Evolutionary conservation across 768 basidiomycete species (phyloP).

Genomic region (Boletus rufocinnamomeus): DNA sequence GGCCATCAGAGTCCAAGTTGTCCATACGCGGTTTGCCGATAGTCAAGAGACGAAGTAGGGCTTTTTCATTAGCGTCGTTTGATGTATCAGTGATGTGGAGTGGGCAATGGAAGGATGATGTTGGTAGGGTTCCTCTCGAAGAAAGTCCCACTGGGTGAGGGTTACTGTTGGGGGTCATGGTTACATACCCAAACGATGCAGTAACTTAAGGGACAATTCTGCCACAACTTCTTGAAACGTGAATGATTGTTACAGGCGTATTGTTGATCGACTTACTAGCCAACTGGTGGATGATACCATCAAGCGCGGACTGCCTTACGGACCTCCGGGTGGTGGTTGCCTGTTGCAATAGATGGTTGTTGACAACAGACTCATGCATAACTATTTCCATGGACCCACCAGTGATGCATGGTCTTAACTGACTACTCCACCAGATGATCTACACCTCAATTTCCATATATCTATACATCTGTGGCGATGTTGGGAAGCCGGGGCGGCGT

Average conservation of each 20-base stretch:
- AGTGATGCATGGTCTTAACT: neutral
- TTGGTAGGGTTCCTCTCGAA: neutral
- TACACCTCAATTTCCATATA: neutral
- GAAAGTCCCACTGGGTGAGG: neutral
- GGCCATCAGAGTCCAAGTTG: neutral
- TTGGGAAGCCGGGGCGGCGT: neutral
- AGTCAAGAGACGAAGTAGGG: neutral
- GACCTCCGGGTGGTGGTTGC: neutral
- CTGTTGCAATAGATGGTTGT: neutral
- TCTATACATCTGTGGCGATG: neutral
- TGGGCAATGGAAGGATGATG: neutral
- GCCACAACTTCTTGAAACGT: neutral
- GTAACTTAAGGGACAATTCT: neutral
- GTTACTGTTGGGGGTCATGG: neutral
- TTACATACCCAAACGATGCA: neutral
- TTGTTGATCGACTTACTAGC: neutral
- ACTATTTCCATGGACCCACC: neutral
- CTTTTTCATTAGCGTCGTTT: neutral
- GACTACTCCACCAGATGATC: neutral
- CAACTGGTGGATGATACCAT: neutral
- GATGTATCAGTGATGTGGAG: conserved; percentile 8
- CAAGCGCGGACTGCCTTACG: neutral
- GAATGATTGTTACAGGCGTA: neutral
- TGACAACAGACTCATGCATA: neutral
- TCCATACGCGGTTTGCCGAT: neutral